Percentiles rank a stretch among this genome's conserved stretches.
Evolutionary conservation across 495 filamentous ascomycete genomes (phyloP).

Genomic region (Annulohypoxylon maeteangense): DNA sequence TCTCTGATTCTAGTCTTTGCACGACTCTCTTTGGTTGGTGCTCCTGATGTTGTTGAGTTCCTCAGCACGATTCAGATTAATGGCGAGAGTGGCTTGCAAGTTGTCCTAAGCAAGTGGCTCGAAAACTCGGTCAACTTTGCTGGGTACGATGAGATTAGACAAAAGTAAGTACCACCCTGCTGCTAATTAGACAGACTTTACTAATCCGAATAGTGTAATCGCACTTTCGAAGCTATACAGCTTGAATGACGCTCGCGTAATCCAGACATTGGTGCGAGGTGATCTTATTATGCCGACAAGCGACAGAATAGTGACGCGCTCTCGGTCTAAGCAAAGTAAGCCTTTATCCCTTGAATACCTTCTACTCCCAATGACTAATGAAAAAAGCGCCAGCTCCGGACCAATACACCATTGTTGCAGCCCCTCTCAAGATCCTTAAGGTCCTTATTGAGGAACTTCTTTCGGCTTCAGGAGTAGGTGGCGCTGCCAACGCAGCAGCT

Average conservation of each 20-base stretch:
- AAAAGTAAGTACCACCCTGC: conserved; percentile 71
- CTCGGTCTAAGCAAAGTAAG: conserved; percentile 78
- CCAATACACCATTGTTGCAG: conserved; percentile 86
- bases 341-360: not conserved
- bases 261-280: conserved; percentile 84
- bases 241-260: conserved; percentile 83
- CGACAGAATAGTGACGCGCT: conserved; percentile 91
- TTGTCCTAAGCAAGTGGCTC: conserved; percentile 94
- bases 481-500: conserved; percentile 63
- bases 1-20: conserved; percentile 96
- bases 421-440: conserved; percentile 94
- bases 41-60: conserved; percentile 92
- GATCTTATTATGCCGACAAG: conserved; percentile 86
- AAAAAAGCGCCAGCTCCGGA: conserved; percentile 72
- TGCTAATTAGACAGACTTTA: not conserved
- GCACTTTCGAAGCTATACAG: conserved; percentile 89
- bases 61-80: conserved; percentile 82
- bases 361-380: conserved; percentile 24
- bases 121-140: conserved; percentile 96
- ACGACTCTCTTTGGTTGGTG: conserved; percentile 81
- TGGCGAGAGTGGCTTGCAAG: conserved; percentile 78
- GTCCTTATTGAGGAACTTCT: conserved; percentile 89
- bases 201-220: conserved; percentile 73
- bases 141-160: conserved; percentile 94
- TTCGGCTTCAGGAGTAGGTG: conserved; percentile 64